Conservation (phyloP, 371 early-diverging fungal genomes). For the Mortierella sp. region DNA sequence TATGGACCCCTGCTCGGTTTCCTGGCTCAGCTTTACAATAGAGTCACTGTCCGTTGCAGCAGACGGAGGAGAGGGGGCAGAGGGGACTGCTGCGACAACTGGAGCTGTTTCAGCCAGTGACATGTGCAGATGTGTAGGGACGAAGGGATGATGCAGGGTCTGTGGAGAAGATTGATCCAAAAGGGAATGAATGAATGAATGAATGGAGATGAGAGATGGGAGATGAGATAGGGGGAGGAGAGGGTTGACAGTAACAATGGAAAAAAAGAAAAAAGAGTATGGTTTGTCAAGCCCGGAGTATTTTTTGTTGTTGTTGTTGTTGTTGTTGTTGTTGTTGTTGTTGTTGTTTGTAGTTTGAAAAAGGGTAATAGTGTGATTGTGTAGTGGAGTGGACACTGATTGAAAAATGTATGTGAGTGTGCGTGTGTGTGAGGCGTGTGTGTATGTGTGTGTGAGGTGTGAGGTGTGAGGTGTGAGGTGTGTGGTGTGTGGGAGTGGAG, state of each 20-base stretch:
- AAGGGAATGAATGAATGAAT: constrained; percentile 1
- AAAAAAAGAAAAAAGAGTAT: background rate
- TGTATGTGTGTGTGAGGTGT: no score
- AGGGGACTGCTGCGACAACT: constrained; percentile 16
- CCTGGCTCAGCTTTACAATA: constrained; percentile 8
- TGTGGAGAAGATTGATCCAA: constrained; percentile 10
- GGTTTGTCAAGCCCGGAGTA: constrained; percentile 1
- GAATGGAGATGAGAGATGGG: constrained; percentile 5
- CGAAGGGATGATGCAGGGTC: constrained; percentile 2
- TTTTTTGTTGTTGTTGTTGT: background rate
- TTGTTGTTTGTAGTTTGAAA: no score
- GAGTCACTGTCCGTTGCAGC: constrained; percentile 12
- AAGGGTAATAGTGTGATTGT: background rate
- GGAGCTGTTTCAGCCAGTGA: constrained; percentile 39
- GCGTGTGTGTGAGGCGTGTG: background rate
- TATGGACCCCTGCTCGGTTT: constrained; percentile 1
- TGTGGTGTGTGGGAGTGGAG: no score
- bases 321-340: background rate
- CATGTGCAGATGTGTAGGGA: constrained; percentile 20
- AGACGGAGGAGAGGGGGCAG: constrained; percentile 18
- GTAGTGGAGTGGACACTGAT: no score
- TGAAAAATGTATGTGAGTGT: no score
- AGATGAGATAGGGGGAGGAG: background rate
- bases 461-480: no score
- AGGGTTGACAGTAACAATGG: background rate